Percentiles rank a stretch among this genome's conserved stretches.
phyloP scores from a whole-genome alignment of 306 rosid species.

The Clitoria ternatea region DNA sequence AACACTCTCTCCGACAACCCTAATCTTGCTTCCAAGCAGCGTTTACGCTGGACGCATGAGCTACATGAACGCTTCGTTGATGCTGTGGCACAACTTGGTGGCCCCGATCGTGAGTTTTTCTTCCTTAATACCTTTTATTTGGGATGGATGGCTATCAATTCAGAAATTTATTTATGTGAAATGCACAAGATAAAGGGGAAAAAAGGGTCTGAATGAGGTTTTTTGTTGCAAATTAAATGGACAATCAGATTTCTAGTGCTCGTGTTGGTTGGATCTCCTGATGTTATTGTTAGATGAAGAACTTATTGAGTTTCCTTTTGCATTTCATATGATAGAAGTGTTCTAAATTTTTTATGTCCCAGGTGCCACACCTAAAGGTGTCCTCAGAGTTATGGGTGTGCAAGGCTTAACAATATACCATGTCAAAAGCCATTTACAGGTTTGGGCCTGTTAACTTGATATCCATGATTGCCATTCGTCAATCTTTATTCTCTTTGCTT shows the following conservation, averaged over 20 bases:
- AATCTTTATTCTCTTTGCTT: slow-evolving; percentile 17
- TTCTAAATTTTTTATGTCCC: neutral
- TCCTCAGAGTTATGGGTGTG: slow-evolving; percentile 87
- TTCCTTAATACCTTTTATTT: no score
- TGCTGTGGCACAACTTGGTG: slow-evolving; percentile 88
- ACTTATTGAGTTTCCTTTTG: neutral
- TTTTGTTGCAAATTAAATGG: neutral
- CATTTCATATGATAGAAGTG: neutral
- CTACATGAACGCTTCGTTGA: slow-evolving; percentile 84
- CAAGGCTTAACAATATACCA: slow-evolving; percentile 82
- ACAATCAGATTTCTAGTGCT: neutral
- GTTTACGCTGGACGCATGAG: slow-evolving; percentile 83
- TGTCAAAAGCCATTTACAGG: slow-evolving; percentile 92
- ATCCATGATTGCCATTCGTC: neutral
- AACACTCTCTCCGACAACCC: slow-evolving; percentile 45
- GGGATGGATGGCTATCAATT: neutral
- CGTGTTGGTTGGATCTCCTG: slow-evolving; percentile 5
- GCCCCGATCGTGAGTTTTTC: slow-evolving; percentile 80
- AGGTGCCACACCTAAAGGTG: slow-evolving; percentile 96
- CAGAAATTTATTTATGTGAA: neutral
- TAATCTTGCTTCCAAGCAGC: slow-evolving; percentile 62
- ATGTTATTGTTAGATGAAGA: slow-evolving; percentile 15
- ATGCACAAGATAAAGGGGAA: neutral
- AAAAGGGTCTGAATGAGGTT: neutral
- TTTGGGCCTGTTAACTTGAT: neutral